Percentiles rank a stretch among this genome's conserved stretches.
Evolutionary conservation across 257 asterid species (phyloP).

Genomic region (Salvia rosmarinus): DNA sequence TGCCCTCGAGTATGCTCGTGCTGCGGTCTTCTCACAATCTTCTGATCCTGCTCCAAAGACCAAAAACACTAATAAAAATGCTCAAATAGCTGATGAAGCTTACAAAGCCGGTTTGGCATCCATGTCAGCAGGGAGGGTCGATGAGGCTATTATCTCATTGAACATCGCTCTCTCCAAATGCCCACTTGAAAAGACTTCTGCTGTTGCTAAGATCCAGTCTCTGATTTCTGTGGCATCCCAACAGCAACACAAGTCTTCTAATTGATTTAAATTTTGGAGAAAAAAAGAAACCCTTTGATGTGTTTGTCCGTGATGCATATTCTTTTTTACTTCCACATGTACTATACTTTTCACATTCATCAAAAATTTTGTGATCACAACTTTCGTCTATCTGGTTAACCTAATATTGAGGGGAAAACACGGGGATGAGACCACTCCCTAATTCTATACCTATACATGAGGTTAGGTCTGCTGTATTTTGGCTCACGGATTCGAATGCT

Average conservation of each 20-base stretch:
- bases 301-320: neutral
- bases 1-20: constrained; percentile 58
- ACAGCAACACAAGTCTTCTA: constrained; percentile 40
- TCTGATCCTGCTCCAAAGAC: constrained; percentile 31
- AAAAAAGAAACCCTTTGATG: neutral
- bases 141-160: constrained; percentile 49
- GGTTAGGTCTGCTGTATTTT: neutral
- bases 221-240: constrained; percentile 53
- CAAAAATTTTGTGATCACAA: neutral
- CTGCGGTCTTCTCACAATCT: constrained; percentile 45
- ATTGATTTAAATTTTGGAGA: constrained; percentile 35
- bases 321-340: neutral
- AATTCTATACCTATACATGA: neutral
- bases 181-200: constrained; percentile 59
- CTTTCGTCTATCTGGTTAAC: neutral
- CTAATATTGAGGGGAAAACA: neutral
- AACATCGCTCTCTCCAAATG: constrained; percentile 61
- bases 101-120: constrained; percentile 61
- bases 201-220: constrained; percentile 59
- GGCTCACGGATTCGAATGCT: neutral
- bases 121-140: constrained; percentile 58
- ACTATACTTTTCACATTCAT: neutral
- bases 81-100: constrained; percentile 56
- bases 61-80: constrained; percentile 34
- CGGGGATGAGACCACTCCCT: neutral